Percentiles rank a stretch among this genome's conserved stretches.
Conservation (phyloP, 176 grass and related monocot genomes). For the Puya raimondii region DNA sequence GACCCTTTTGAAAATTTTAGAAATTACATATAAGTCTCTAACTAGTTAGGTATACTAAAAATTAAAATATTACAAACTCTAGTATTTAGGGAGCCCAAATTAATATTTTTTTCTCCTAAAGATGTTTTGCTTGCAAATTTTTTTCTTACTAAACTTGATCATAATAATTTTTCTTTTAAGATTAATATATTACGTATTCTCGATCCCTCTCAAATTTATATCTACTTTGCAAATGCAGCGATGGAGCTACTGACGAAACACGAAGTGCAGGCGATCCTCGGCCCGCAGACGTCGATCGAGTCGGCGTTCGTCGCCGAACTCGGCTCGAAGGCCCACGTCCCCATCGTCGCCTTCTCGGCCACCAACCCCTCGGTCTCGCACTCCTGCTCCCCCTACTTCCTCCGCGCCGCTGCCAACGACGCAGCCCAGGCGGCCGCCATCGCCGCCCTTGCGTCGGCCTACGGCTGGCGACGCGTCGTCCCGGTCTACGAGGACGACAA, state of each 20-base stretch:
- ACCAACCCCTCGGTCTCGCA: slow-evolving; percentile 24
- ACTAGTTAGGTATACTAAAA: too few relatives aligned
- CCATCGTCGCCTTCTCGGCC: slow-evolving; percentile 38
- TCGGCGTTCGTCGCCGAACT: slow-evolving; percentile 27
- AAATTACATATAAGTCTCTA: too few relatives aligned
- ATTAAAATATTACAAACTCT: too few relatives aligned
- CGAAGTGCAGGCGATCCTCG: slow-evolving; percentile 38
- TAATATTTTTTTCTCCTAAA: too few relatives aligned
- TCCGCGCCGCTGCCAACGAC: slow-evolving; percentile 31
- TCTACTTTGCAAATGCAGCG: too few relatives aligned
- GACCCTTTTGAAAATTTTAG: too few relatives aligned
- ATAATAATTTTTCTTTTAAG: too few relatives aligned
- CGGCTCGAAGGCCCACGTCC: slow-evolving; percentile 17
- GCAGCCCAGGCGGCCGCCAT: slow-evolving; percentile 24
- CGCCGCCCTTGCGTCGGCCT: slow-evolving; percentile 4
- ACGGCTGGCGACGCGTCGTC: slow-evolving; percentile 31
- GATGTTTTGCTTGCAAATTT: too few relatives aligned
- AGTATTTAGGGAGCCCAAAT: too few relatives aligned
- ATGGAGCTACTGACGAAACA: not conserved
- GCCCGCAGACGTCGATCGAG: slow-evolving; percentile 39
- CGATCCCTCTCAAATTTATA: too few relatives aligned
- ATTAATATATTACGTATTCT: too few relatives aligned
- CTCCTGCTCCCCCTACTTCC: slow-evolving; percentile 25
- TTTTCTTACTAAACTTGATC: too few relatives aligned
- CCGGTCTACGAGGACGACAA: slow-evolving; percentile 40